Evolutionary conservation across 2,329 filamentous ascomycete species (phyloP).

Genomic region (Thermochaetoides dissita): DNA sequence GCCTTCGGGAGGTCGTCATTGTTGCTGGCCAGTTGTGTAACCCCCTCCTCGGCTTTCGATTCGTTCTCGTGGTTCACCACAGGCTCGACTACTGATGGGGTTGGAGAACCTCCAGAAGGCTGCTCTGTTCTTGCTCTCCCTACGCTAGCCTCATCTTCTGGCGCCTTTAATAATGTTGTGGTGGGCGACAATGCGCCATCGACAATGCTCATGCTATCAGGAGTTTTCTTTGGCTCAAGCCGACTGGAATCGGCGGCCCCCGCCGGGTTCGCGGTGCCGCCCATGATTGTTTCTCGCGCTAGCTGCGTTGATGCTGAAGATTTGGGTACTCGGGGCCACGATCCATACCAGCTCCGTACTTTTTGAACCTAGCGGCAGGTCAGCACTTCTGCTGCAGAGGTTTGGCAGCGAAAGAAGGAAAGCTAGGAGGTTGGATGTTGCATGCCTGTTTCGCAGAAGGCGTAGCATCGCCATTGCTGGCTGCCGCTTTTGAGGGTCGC

Average conservation of each 20-base stretch:
- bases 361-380: conserved; percentile 30
- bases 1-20: background rate
- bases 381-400: too few species aligned
- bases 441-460: conserved; percentile 10
- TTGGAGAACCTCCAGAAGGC: background rate
- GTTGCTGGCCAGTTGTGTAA: conserved; percentile 1
- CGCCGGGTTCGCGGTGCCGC: conserved; percentile 36
- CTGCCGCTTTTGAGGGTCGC: conserved; percentile 1
- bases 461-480: conserved; percentile 1
- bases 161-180: conserved; percentile 18
- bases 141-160: conserved; percentile 14
- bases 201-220: conserved; percentile 20
- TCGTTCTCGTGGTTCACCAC: conserved; percentile 3
- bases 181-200: conserved; percentile 19
- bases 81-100: conserved; percentile 2
- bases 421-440: background rate
- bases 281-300: conserved; percentile 46
- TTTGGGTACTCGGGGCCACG: conserved; percentile 43
- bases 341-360: conserved; percentile 47
- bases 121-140: background rate
- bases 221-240: conserved; percentile 31
- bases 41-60: background rate
- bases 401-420: background rate
- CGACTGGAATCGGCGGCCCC: conserved; percentile 34
- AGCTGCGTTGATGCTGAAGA: conserved; percentile 45